These are phyloP conservation scores for Yamadazyma sp. DNA, from an alignment of 1,139 yeast genomes.

Conservation along the genomic window DNA sequence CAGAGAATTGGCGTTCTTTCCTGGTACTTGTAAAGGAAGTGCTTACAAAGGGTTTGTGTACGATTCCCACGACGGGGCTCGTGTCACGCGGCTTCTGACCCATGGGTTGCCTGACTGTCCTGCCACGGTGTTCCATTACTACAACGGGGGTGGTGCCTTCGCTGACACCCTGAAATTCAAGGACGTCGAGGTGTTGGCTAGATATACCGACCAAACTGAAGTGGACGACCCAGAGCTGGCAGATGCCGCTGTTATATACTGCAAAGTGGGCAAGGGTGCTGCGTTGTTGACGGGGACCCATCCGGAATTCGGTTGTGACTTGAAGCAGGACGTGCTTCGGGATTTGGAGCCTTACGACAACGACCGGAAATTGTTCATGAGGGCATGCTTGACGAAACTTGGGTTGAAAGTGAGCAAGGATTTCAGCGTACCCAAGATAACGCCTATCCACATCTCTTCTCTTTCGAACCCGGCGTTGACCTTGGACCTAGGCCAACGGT, in stretches of 20 bases:
- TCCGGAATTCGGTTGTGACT: conserved; percentile 74
- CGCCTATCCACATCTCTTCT: conserved; percentile 58
- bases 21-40: conserved; percentile 81
- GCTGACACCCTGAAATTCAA: conserved; percentile 63
- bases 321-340: conserved; percentile 18
- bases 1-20: conserved; percentile 77
- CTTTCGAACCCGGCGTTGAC: conserved; percentile 22
- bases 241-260: conserved; percentile 64
- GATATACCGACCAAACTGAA: conserved; percentile 48
- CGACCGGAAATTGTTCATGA: conserved; percentile 60
- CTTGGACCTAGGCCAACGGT: conserved; percentile 25
- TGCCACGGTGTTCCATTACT: conserved; percentile 42
- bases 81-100: conserved; percentile 52
- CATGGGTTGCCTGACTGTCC: conserved; percentile 25
- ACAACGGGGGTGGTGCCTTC: conserved; percentile 89
- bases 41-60: conserved; percentile 81
- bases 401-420: conserved; percentile 67
- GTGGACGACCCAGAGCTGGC: conserved; percentile 33
- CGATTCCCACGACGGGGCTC: conserved; percentile 73
- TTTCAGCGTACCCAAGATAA: conserved; percentile 59
- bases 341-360: conserved; percentile 26
- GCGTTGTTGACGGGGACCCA: conserved; percentile 86
- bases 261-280: conserved; percentile 70
- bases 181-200: conserved; percentile 70
- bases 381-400: conserved; percentile 52